Base-by-base conservation (phyloP, 306 rosid species). In the Psophocarpus tetragonolobus region DNA sequence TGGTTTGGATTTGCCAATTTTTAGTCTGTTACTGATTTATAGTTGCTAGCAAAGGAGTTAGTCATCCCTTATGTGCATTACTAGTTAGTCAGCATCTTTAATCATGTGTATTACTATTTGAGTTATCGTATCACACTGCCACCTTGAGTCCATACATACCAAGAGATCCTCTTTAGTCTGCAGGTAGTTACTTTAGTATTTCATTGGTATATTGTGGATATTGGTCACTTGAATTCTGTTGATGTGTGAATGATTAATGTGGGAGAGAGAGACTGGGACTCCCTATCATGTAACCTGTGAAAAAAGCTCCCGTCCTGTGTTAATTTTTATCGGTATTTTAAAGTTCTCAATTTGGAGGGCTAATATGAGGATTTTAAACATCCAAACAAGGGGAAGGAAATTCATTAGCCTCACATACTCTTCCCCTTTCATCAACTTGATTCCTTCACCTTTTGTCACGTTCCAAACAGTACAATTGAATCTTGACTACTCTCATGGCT, bases 1-100 rank as follows among this genome's bases (percentile, higher is more conserved):
- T 26, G 61, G 38, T 68, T 68, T 68, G 58, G 18, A 15, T 53
- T 53, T 54, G 8, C 60, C 42, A 47, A 24, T 35, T 77, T 69
- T 8, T 21, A 47, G 5, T 50, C 32, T 67, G 32, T 17, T 74
- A 65, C 44, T 23, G 29, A 5, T 62, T 75, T 24, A 42, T 30
- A 72, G 11, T 30, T 65, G 11, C 57, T 32, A 38, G 13, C 71
- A 35, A 73, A 65, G 54, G 29, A 21, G 12, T 18, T 65, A 47
- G 17, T 56, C 56, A 44, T 68, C 51, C 47, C 45, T 42, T 18
- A 14, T 41, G 17, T 41, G 68, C 77, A 13, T 58, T 57, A 42
- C 61, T 33, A 51, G 38, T 38, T 17, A 4, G 39, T 26, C 38
- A 39, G 50, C 38, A 27, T 47, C 67, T 36, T 51, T 38, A 14